Percentiles rank a stretch among this genome's conserved stretches.
These are phyloP conservation scores for Cucumis cinereus DNA, from an alignment of 306 rosid species.

Conservation along the genomic window DNA sequence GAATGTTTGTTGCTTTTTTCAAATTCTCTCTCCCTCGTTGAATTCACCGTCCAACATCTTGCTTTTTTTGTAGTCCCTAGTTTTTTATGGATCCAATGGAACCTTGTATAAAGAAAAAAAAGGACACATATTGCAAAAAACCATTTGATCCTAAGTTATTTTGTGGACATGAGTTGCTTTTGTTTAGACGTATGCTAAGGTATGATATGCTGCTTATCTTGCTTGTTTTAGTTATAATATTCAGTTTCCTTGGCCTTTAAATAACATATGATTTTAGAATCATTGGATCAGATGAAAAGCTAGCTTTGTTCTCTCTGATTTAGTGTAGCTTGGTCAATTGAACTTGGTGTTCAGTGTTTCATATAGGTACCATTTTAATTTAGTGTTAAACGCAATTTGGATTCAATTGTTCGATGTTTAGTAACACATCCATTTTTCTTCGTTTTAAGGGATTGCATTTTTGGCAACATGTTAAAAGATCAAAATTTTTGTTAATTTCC, in stretches of 20 bases:
- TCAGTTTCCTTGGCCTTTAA: neutral
- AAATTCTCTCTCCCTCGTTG: neutral
- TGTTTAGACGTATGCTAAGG: neutral
- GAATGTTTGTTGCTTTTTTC: neutral
- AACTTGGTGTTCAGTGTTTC: too few relatives aligned
- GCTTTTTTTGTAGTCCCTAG: constrained; percentile 4
- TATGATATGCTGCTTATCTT: neutral
- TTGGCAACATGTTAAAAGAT: too few relatives aligned
- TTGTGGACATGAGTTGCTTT: constrained; percentile 1
- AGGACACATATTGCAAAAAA: neutral
- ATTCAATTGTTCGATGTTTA: too few relatives aligned
- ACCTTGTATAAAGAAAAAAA: constrained; percentile 1
- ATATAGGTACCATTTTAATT: too few relatives aligned
- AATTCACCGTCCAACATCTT: constrained; percentile 4
- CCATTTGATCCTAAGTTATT: constrained; percentile 8
- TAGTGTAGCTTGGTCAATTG: neutral
- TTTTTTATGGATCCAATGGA: constrained; percentile 4
- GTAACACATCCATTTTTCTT: too few relatives aligned
- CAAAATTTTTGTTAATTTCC: too few relatives aligned
- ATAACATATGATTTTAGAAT: neutral
- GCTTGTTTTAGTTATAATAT: neutral
- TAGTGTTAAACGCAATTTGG: too few relatives aligned
- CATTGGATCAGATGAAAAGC: neutral
- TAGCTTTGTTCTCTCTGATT: neutral
- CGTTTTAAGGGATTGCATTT: too few relatives aligned